Evolutionary conservation across 108 stramenopile genomes (phyloP), one percentile per base, ranked within the genome.

Genomic region (Mayamaea pseudoterrestris): DNA sequence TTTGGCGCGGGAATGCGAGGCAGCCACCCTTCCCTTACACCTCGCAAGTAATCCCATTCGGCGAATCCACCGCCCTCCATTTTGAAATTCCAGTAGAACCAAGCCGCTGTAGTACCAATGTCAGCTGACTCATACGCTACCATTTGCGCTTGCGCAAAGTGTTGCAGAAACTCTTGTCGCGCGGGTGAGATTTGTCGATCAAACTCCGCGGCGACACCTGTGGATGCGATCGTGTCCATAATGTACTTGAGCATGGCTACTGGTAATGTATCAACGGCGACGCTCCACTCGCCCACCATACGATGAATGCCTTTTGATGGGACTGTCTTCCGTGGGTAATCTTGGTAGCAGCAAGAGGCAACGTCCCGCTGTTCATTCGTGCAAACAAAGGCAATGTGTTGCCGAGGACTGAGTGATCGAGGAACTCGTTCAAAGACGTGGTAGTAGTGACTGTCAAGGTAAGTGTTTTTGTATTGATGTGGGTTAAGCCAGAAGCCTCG

Each of bases 71-170:
- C 71, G 5, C 63, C 67, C 60, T 80, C 78, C 50, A 55, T 74
- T 51, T 80, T 74, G 20, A 69, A 54, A 14, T 64, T 80, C 72
- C 70, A 79, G 42, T 51, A 84, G 48, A 84, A 84, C 82, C 82
- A 84, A 8, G 72, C 82, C 35, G 57, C 53, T 5, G 60, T 60
- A 2, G 47, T 48, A 12, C 67, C 70, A 3, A 22, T 35, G 17
- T 39, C 29, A 9, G 36, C 50, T 3, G 60, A 53, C 65, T 78
- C 82, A 32, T 74, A 78, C 5, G 71, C 50, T 8, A 83, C 69
- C 76, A 83, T 76, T 55, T 79, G 82, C 1, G 75, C 77, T 43
- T 76, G 40, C 0, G 70, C 73, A 60, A 74, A 84, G 52, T 76
- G 60, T 28, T 58, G 40, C 47, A 83, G 34, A 41, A 83, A 83